Evolutionary conservation across 805 yeast species (phyloP).

Genomic region (Teunomyces panamensis): DNA sequence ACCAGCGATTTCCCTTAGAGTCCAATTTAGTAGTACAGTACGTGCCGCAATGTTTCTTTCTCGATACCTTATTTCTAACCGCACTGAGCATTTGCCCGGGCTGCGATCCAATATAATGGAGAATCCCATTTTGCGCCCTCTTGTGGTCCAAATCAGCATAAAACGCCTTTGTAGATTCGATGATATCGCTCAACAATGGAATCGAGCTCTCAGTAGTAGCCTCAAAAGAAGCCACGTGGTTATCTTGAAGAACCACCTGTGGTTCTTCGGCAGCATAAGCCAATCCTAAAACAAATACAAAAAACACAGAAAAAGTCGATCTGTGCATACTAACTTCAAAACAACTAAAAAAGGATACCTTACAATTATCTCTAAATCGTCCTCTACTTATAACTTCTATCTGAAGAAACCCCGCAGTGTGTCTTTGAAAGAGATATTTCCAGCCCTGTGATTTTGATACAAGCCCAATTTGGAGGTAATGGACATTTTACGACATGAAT

Average conservation of each 20-base stretch:
- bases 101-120: background rate
- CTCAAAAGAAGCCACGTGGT: background rate
- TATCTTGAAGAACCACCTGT: background rate
- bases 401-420: background rate
- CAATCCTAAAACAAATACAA: background rate
- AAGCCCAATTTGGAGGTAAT: background rate
- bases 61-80: background rate
- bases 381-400: background rate
- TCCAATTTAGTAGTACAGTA: background rate
- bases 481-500: constrained; percentile 3
- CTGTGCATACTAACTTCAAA: background rate
- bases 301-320: background rate
- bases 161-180: background rate
- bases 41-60: background rate
- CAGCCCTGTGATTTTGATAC: background rate
- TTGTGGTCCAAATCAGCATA: background rate
- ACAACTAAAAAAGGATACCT: too few relatives aligned
- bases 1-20: background rate
- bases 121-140: background rate
- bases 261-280: background rate
- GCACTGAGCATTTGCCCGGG: background rate
- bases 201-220: background rate
- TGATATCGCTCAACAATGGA: background rate
- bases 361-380: background rate
- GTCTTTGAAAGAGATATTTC: background rate